phyloP scores from a whole-genome alignment of 2,329 filamentous ascomycete species.

The Kalmusia sp. region DNA sequence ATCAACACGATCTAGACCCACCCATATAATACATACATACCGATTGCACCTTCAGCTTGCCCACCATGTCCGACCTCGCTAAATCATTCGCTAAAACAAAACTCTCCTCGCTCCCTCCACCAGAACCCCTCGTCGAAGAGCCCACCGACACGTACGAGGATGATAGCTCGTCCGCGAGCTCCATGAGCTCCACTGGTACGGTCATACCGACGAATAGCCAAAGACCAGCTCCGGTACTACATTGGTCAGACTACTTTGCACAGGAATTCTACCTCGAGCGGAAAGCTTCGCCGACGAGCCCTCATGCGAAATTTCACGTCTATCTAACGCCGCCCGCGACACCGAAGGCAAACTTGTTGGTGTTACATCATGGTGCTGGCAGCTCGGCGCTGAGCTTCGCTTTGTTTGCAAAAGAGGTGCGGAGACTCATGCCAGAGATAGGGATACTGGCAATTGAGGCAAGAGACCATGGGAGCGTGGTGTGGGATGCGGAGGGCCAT shows the following conservation, averaged over 20 bases:
- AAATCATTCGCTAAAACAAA: conserved; percentile 80
- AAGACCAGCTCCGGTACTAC: conserved; percentile 66
- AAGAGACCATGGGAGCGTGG: conserved; percentile 80
- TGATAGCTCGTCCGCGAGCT: conserved; percentile 67
- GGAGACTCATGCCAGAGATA: conserved; percentile 76
- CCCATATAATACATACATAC: not conserved
- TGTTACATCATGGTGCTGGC: conserved; percentile 93
- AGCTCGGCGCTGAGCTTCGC: conserved; percentile 94
- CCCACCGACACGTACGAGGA: conserved; percentile 58
- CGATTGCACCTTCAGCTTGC: not conserved
- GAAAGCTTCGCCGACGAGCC: conserved; percentile 40
- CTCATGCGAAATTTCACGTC: conserved; percentile 74
- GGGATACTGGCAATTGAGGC: conserved; percentile 88
- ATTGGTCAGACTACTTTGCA: conserved; percentile 91
- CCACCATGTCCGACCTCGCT: conserved; percentile 79
- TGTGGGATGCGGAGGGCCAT: conserved; percentile 46
- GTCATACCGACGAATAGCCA: conserved; percentile 79
- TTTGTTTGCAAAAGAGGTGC: conserved; percentile 77
- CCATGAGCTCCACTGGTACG: conserved; percentile 93
- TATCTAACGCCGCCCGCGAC: conserved; percentile 81
- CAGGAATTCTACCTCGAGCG: conserved; percentile 79
- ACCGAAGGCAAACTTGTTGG: conserved; percentile 79
- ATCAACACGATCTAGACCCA: not conserved
- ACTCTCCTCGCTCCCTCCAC: conserved; percentile 66
- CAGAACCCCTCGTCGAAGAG: conserved; percentile 56